phyloP scores from a whole-genome alignment of 768 basidiomycete genomes.

The Neoboletus magnificus region DNA sequence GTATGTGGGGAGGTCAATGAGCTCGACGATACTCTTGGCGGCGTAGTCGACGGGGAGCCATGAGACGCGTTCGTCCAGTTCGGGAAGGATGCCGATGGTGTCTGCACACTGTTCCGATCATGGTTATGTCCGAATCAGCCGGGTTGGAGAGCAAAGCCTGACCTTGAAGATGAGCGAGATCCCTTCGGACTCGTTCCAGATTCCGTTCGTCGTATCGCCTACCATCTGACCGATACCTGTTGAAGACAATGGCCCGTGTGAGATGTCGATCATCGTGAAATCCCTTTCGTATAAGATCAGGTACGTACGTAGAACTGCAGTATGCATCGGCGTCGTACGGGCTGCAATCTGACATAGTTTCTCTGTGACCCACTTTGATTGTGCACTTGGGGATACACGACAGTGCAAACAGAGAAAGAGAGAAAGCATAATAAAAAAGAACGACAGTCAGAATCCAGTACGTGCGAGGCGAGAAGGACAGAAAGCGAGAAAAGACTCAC shows the following conservation, averaged over 20 bases:
- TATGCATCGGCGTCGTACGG: conserved; percentile 19
- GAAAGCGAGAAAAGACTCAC: conserved; percentile 15
- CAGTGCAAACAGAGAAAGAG: neutral
- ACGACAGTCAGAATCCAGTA: neutral
- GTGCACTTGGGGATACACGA: conserved; percentile 12
- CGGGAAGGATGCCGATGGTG: conserved; percentile 36
- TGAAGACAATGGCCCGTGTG: neutral
- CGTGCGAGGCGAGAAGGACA: neutral
- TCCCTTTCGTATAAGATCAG: neutral
- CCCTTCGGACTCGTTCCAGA: conserved; percentile 53
- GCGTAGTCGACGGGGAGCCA: conserved; percentile 57
- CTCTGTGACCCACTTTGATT: conserved; percentile 53
- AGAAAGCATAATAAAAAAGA: neutral
- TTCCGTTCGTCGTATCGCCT: conserved; percentile 45
- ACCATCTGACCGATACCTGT: conserved; percentile 56
- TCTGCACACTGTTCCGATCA: conserved; percentile 33
- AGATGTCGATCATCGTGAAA: neutral
- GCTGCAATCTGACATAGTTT: conserved; percentile 47
- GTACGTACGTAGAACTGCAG: conserved; percentile 21
- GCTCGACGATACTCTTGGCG: conserved; percentile 44
- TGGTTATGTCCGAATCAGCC: neutral
- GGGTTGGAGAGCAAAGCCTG: neutral
- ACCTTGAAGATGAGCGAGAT: conserved; percentile 32
- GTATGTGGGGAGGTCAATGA: conserved; percentile 31
- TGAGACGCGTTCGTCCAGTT: conserved; percentile 31